Evolutionary conservation across 805 yeast genomes (phyloP).

Genomic region (Jamesozyma piceae): DNA sequence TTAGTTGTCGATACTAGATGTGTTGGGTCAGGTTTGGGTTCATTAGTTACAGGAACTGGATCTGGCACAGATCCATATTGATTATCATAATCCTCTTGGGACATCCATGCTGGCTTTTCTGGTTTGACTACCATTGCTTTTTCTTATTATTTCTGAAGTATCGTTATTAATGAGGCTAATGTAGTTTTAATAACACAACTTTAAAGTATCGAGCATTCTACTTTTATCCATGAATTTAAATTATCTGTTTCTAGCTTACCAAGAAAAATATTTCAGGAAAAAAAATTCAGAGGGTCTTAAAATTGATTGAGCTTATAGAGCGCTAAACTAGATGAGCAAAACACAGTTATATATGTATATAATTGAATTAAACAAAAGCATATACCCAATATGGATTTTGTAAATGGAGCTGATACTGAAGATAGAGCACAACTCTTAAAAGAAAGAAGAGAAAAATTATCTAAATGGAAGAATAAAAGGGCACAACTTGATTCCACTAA

Average conservation of each 20-base stretch:
- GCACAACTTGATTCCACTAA: slow-evolving; percentile 26
- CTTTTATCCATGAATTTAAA: too few species aligned
- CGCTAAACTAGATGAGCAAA: background rate
- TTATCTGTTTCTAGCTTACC: too few species aligned
- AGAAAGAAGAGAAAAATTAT: slow-evolving; percentile 43
- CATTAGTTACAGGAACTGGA: background rate
- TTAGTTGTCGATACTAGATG: too few species aligned
- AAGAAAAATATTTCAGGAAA: background rate
- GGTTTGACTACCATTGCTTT: slow-evolving; percentile 12
- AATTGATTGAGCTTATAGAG: background rate
- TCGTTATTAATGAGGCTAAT: too few species aligned
- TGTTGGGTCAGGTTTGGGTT: background rate
- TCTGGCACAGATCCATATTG: slow-evolving; percentile 16
- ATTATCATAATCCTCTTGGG: slow-evolving; percentile 30
- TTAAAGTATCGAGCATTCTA: too few species aligned
- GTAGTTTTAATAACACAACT: too few species aligned
- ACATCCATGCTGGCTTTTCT: slow-evolving; percentile 32
- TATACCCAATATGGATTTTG: slow-evolving; percentile 12
- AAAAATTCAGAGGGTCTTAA: background rate
- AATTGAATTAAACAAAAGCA: background rate
- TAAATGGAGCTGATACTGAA: slow-evolving; percentile 12
- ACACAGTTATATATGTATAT: background rate
- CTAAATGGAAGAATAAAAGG: slow-evolving; percentile 53
- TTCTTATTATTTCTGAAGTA: too few species aligned
- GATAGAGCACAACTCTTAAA: slow-evolving; percentile 31